Base-by-base conservation (phyloP, 169 alveolate species). In the Plasmodium cynomolgi region DNA sequence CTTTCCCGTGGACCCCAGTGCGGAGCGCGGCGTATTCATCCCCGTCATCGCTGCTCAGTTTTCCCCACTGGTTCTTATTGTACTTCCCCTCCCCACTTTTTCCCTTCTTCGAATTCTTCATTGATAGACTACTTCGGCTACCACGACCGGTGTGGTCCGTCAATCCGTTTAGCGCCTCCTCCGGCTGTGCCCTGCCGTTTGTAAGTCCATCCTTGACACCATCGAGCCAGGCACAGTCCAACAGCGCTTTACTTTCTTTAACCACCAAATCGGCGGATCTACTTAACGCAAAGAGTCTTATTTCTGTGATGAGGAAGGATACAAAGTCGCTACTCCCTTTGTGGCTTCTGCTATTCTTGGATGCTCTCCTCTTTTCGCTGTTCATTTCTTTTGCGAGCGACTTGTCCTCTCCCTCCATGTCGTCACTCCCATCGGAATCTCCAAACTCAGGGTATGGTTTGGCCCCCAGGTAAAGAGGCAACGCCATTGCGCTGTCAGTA, bases 281-380 rank as follows among this genome's bases (percentile, higher is more conserved):
- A 47, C 94, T 79, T 34, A 34, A 29, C 20, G 75, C 91, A 81
- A 80, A 90, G 8, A 90, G 31, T 11, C 91, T 6, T 23, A 90
- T 90, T 17, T 90, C 91, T 33, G 94, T 80, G 41, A 80, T 26
- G 71, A 90, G 83, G 44, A 90, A 90, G 17, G 94, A 71, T 13
- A 80, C 71, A 39, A 39, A 39, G 4, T 50, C 93, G 20, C 11
- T 33, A 23, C 62, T 20, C 17, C 47, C 83, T n/a, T 75, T 75
- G 26, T 75, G 33, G 33, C 17, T 56, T 33, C 56, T 75, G 6
- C 77, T 74, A 11, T 13, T 13, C 31, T 68, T 84, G 39, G 44
- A 33, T 4, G 31, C 1, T 29, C 47, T 90, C 39, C 50, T 29
- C 1, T 17, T 68, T 68, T 88, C 68, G 44, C 6, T 81, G 4